A percentile compares a stretch with the other conserved stretches of the same genome.
These are phyloP conservation scores for Aspergillus calidoustus DNA, from an alignment of 2,329 filamentous ascomycete genomes.

Conservation along the genomic window DNA sequence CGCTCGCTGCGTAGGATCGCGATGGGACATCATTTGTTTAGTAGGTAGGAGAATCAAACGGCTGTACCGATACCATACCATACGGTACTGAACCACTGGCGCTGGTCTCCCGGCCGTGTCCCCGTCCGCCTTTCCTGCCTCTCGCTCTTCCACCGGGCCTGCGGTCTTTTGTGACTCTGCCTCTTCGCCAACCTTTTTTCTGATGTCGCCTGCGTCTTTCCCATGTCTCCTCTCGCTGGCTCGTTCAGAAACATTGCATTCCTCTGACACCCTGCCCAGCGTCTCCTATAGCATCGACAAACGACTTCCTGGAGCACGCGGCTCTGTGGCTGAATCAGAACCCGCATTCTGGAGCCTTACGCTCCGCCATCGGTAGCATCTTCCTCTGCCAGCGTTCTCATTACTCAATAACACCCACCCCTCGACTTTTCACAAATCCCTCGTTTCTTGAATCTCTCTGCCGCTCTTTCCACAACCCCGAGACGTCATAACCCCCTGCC, in stretches of 20 bases:
- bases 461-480: background rate
- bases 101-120: background rate
- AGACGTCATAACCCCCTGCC: background rate
- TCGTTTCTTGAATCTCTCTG: conserved; percentile 8
- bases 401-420: conserved; percentile 23
- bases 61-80: conserved; percentile 11
- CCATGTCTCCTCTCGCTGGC: conserved; percentile 18
- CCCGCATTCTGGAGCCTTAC: conserved; percentile 28
- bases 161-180: conserved; percentile 17
- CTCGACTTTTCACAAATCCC: conserved; percentile 14
- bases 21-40: background rate
- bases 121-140: conserved; percentile 12
- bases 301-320: conserved; percentile 17
- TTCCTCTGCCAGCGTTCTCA: conserved; percentile 22
- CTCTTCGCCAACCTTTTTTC: conserved; percentile 12
- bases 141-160: conserved; percentile 12
- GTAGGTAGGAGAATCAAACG: background rate
- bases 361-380: conserved; percentile 31
- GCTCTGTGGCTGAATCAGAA: conserved; percentile 25
- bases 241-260: conserved; percentile 17
- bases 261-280: conserved; percentile 13
- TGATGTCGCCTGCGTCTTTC: conserved; percentile 16
- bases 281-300: conserved; percentile 18
- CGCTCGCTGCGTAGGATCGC: background rate
- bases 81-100: conserved; percentile 6